Evolutionary conservation across 2,329 filamentous ascomycete genomes (phyloP).

Genomic region (Colletotrichum melonis): DNA sequence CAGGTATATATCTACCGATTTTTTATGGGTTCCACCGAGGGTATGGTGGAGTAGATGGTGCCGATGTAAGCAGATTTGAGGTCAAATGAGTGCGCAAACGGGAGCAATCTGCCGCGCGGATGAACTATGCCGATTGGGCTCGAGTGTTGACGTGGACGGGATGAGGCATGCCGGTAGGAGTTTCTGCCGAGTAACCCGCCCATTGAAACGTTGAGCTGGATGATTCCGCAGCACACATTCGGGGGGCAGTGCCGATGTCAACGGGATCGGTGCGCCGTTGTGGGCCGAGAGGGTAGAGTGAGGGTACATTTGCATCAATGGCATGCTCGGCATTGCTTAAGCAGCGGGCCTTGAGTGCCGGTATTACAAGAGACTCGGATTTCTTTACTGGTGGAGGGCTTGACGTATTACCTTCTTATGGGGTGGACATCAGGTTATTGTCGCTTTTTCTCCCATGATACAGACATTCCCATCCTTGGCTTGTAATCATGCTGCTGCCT

Average conservation of each 20-base stretch:
- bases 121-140: background rate
- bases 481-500: background rate
- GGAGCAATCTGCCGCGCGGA: background rate
- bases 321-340: background rate
- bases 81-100: background rate
- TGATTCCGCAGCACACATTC: background rate
- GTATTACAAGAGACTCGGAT: background rate
- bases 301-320: background rate
- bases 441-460: background rate
- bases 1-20: background rate
- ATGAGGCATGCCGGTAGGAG: background rate
- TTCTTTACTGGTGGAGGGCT: background rate
- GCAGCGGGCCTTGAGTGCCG: background rate
- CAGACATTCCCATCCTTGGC: background rate
- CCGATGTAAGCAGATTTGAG: constrained; percentile 3
- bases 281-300: background rate
- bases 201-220: background rate
- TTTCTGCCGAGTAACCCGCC: background rate
- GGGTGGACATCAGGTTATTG: background rate
- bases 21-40: background rate
- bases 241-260: background rate
- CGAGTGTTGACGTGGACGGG: background rate
- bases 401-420: background rate
- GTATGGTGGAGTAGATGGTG: background rate
- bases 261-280: background rate